These are phyloP conservation scores for Aspergillus bertholletiae DNA, from an alignment of 495 filamentous ascomycete species.

Conservation along the genomic window DNA sequence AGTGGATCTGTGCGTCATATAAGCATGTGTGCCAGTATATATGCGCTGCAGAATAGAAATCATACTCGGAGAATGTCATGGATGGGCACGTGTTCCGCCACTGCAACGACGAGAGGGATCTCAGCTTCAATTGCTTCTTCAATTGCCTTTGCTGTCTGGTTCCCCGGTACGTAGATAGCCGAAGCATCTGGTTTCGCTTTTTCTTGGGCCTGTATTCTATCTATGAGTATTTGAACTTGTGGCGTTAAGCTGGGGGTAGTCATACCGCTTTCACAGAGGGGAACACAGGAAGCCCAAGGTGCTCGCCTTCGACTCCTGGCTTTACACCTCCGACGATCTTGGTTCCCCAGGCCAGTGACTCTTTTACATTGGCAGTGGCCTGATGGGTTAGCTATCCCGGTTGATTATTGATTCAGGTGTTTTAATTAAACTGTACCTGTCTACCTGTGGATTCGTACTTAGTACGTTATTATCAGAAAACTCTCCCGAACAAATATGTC, in stretches of 20 bases:
- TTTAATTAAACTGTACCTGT: slow-evolving; percentile 29
- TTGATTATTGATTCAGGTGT: neutral
- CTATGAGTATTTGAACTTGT: slow-evolving; percentile 7
- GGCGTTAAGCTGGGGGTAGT: slow-evolving; percentile 1
- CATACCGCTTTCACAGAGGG: slow-evolving; percentile 64
- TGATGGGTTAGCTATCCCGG: slow-evolving; percentile 18
- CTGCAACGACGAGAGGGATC: slow-evolving; percentile 81
- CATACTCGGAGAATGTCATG: slow-evolving; percentile 79
- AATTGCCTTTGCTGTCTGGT: slow-evolving; percentile 72
- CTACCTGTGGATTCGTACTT: slow-evolving; percentile 22
- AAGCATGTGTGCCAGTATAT: too few species aligned
- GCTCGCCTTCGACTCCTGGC: slow-evolving; percentile 71
- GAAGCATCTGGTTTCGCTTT: slow-evolving; percentile 79
- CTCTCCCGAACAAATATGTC: too few species aligned
- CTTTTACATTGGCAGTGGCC: slow-evolving; percentile 79
- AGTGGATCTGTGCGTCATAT: slow-evolving; percentile 54
- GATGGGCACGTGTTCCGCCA: slow-evolving; percentile 87
- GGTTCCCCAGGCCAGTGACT: slow-evolving; percentile 82
- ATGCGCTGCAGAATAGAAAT: neutral
- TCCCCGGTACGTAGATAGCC: slow-evolving; percentile 80
- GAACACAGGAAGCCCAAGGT: slow-evolving; percentile 76
- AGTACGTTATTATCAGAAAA: too few species aligned
- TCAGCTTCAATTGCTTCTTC: slow-evolving; percentile 88
- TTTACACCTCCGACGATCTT: slow-evolving; percentile 85
- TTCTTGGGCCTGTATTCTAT: slow-evolving; percentile 64